These are phyloP conservation scores for Ramaria rubella DNA, from an alignment of 768 basidiomycete genomes.

Conservation along the genomic window DNA sequence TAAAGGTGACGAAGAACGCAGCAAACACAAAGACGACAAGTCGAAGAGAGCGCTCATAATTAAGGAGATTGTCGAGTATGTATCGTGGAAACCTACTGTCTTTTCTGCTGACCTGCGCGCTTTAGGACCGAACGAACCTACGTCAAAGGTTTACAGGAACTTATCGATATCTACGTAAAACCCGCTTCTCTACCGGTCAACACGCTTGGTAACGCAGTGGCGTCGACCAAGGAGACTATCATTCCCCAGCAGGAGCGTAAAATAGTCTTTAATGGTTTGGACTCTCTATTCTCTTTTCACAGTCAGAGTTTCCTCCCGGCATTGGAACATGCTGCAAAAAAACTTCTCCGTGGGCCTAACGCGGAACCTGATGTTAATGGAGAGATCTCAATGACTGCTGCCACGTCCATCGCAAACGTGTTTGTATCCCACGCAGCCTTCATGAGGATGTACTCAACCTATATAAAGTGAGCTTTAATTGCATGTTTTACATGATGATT, in stretches of 20 bases:
- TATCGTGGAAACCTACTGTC: constrained; percentile 17
- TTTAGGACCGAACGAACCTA: constrained; percentile 89
- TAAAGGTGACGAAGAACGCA: constrained; percentile 46
- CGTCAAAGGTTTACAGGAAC: constrained; percentile 87
- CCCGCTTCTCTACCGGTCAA: constrained; percentile 70
- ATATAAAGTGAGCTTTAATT: constrained; percentile 73
- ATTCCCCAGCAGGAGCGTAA: constrained; percentile 82
- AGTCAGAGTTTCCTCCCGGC: constrained; percentile 88
- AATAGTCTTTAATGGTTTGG: constrained; percentile 87
- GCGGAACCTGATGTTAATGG: constrained; percentile 62
- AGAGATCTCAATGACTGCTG: constrained; percentile 64
- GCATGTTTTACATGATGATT: constrained; percentile 13
- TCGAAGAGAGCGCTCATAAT: constrained; percentile 76
- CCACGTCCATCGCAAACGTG: constrained; percentile 76
- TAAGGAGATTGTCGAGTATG: constrained; percentile 87
- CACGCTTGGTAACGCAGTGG: constrained; percentile 57
- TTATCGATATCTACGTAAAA: constrained; percentile 92
- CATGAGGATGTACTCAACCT: constrained; percentile 98
- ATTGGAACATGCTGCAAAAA: constrained; percentile 69
- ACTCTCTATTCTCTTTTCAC: constrained; percentile 88
- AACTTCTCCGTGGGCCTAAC: constrained; percentile 46
- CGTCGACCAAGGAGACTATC: constrained; percentile 70
- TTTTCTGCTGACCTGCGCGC: constrained; percentile 15
- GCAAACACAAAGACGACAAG: constrained; percentile 90
- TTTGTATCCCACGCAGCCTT: constrained; percentile 94